Evolutionary conservation across 1,284 basidiomycete species (phyloP).

Genomic region (Takashimella koratensis): DNA sequence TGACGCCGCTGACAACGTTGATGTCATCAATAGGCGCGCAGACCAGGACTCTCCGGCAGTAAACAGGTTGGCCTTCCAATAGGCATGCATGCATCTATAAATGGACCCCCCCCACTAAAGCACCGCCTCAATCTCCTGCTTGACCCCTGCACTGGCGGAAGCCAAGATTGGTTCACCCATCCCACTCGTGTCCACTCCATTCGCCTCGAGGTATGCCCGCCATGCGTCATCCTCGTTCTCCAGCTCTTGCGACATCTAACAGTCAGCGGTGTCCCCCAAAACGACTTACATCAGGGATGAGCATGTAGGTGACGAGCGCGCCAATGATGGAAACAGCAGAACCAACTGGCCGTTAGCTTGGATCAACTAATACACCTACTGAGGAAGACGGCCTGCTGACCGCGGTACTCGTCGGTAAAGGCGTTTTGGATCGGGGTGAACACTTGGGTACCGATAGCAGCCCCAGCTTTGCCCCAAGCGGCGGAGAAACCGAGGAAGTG

Average conservation of each 20-base stretch:
- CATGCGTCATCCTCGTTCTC: constrained; percentile 25
- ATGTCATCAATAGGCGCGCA: too few species aligned
- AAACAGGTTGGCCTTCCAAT: too few species aligned
- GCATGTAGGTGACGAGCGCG: constrained; percentile 15
- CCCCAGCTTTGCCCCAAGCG: constrained; percentile 68
- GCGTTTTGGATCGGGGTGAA: constrained; percentile 23
- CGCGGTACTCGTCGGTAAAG: constrained; percentile 20
- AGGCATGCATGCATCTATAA: too few species aligned
- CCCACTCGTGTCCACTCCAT: constrained; percentile 11
- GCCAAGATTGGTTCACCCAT: constrained; percentile 14
- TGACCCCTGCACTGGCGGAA: too few species aligned
- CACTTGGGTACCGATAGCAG: constrained; percentile 46
- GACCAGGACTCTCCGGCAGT: too few species aligned
- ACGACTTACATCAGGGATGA: constrained; percentile 30
- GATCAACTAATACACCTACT: too few species aligned
- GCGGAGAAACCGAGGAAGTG: constrained; percentile 63
- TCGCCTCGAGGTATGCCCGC: constrained; percentile 19
- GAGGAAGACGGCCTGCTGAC: constrained; percentile 31
- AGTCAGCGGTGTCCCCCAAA: too few species aligned
- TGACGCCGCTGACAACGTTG: too few species aligned
- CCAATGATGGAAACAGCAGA: constrained; percentile 28
- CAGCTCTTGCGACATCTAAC: constrained; percentile 15
- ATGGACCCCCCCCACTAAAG: too few species aligned
- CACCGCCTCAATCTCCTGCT: too few species aligned
- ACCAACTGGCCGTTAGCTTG: too few species aligned